Percentiles rank a stretch among this genome's conserved stretches.
Conservation (phyloP, 2,329 filamentous ascomycete genomes). For the Fusarium virguliforme region DNA sequence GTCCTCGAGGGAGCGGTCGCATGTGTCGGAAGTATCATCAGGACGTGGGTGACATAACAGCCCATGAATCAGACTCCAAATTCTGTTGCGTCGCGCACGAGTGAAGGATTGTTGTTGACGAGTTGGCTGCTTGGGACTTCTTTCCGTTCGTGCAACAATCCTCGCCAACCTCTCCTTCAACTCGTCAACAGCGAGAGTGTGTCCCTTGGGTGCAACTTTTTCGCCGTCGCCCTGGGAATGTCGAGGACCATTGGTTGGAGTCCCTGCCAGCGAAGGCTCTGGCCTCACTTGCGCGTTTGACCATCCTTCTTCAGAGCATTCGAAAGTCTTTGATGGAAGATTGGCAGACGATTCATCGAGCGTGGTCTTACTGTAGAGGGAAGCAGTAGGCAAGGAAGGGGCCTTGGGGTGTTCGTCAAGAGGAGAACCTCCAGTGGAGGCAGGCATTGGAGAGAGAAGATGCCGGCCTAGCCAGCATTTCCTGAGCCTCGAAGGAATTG, state of each 20-base stretch:
- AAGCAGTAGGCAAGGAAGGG: not conserved
- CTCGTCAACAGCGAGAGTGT: not conserved
- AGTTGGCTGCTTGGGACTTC: not conserved
- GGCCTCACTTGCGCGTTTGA: not conserved
- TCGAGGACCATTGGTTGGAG: not conserved
- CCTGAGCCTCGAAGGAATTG: not conserved
- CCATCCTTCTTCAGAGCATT: not conserved
- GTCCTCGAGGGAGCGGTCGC: not conserved
- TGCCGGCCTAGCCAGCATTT: not conserved
- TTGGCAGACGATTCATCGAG: not conserved
- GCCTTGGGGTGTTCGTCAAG: not conserved
- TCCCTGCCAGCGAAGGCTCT: not conserved
- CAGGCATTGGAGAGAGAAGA: too few species aligned
- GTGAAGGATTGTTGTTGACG: not conserved
- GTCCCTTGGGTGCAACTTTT: not conserved
- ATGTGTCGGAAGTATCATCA: not conserved
- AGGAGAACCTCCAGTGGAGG: too few species aligned
- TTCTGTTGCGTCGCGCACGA: not conserved
- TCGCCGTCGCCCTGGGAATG: not conserved
- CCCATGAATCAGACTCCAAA: too few species aligned
- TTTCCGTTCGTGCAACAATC: not conserved
- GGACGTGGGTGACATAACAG: too few species aligned
- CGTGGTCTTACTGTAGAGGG: not conserved
- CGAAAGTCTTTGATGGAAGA: not conserved
- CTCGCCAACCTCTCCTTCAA: not conserved